phyloP scores from a whole-genome alignment of 176 grass and related monocot species.

The Oryza brachyantha region DNA sequence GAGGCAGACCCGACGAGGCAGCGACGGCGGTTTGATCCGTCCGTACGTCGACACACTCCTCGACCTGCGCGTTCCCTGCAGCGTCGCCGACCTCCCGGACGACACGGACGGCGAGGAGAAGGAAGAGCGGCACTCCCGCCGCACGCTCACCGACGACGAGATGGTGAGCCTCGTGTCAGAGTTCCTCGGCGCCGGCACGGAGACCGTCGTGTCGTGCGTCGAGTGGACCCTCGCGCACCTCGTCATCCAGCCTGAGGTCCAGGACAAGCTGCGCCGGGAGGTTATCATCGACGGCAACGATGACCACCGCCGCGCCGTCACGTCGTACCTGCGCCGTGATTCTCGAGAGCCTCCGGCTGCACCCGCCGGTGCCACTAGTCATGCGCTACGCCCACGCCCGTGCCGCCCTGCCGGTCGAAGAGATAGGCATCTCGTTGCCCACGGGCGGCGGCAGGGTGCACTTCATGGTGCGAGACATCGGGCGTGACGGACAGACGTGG shows the following conservation, averaged over 20 bases:
- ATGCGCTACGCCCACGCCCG: background rate
- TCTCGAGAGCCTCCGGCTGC: background rate
- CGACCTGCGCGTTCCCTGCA: background rate
- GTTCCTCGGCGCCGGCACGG: background rate
- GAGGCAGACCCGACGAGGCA: background rate
- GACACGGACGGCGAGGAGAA: background rate
- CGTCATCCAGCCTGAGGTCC: too few species aligned
- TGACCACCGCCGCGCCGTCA: too few species aligned
- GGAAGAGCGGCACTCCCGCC: too few species aligned
- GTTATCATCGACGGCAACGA: too few species aligned
- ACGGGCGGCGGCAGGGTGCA: too few species aligned
- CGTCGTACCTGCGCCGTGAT: too few species aligned
- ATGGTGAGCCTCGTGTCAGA: background rate
- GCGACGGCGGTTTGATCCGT: too few species aligned
- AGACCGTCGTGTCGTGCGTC: background rate
- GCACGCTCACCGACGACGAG: background rate
- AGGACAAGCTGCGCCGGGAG: too few species aligned
- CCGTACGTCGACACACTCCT: background rate
- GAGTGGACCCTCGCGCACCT: background rate
- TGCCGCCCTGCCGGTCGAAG: background rate
- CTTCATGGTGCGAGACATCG: too few species aligned
- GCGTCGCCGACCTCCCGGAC: background rate
- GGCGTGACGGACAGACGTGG: too few species aligned
- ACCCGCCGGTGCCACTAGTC: background rate
- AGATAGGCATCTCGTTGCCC: too few species aligned